These are phyloP conservation scores for Candida wancherniae DNA, from an alignment of 805 yeast genomes.

Conservation along the genomic window DNA sequence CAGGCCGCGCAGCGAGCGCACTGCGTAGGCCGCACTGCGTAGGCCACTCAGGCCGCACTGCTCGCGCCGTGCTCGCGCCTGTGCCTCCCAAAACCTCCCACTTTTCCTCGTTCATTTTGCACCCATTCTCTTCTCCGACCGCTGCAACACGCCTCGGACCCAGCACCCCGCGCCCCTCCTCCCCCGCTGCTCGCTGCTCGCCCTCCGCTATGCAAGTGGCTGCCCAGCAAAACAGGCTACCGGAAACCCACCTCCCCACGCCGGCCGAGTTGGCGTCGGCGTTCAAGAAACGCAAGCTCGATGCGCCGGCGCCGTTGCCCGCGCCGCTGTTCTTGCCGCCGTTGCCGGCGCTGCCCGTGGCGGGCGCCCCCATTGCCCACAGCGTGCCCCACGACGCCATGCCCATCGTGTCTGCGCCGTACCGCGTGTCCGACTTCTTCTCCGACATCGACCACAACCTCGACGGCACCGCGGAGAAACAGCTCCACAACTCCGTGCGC, in stretches of 20 bases:
- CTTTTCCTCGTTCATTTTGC: not conserved
- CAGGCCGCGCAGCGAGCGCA: no score
- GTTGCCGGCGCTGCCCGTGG: constrained; percentile 1
- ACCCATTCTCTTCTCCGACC: not conserved
- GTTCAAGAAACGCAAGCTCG: constrained; percentile 11
- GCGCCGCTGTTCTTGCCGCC: constrained; percentile 1
- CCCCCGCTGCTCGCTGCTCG: not conserved
- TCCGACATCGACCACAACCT: constrained; percentile 24
- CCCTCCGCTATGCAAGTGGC: not conserved
- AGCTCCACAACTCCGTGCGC: constrained; percentile 21
- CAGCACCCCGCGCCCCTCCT: not conserved
- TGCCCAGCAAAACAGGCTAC: no score
- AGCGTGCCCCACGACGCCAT: constrained; percentile 33
- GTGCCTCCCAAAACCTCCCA: no score
- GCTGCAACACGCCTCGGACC: not conserved
- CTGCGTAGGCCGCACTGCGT: no score
- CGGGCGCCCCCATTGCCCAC: constrained; percentile 23
- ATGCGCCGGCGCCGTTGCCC: not conserved
- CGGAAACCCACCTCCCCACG: constrained; percentile 12
- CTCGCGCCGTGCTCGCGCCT: no score
- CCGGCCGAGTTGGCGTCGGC: constrained; percentile 14
- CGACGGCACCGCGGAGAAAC: constrained; percentile 14
- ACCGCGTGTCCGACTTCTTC: constrained; percentile 29
- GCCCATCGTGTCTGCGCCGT: constrained; percentile 34
- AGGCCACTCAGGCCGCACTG: no score